Base-by-base conservation (phyloP, 1,284 basidiomycete genomes). In the Ustilago esculenta region DNA sequence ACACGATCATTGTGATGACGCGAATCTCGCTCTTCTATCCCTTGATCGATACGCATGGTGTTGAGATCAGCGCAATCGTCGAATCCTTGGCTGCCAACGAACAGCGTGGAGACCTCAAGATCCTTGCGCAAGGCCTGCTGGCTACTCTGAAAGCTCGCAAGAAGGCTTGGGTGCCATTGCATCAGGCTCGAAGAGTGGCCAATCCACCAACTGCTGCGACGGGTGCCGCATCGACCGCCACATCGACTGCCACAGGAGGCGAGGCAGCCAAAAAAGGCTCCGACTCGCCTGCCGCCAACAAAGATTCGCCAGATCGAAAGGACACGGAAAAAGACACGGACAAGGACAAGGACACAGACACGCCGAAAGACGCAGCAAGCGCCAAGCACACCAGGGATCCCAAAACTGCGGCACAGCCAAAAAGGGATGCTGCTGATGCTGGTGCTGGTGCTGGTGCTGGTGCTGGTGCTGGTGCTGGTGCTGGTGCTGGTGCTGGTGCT, bases 1-100 rank as follows among this genome's bases (percentile, higher is more conserved):
- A 81, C 46, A 59, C 75, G 5, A 80, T 81, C 52, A 79, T 79
- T 15, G 72, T 80, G 21, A 72, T 80, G 65, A 81, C 75, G 24
- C 49, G 75, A 23, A 64, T 81, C 41, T 59, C 75, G 27, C 64
- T 64, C 0, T 67, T 59, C 49, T 81, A 75, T 40, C 80, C 80
- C 4, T 42, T 77, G 24, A 54, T 72, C 42, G 69, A 74, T 11
- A 17, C 52, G 11, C 73, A 79, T 20, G 79, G 79, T 9, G 30
- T 39, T n/a, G 64, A 60, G 39, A 63, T 81, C 33, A 51, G 65
- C n/a, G 54, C 45, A 2, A 25, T 58, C 8, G 75, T 81, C 14
- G 63, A 73, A n/a, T 41, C 42, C 8, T 34, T 80, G 1, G 56
- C 60, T 4, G 40, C 58, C 9, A 67, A 60, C 33, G 79, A 81